phyloP scores from a whole-genome alignment of 73 alveolate genomes.

The Paramecium octaurelia region DNA sequence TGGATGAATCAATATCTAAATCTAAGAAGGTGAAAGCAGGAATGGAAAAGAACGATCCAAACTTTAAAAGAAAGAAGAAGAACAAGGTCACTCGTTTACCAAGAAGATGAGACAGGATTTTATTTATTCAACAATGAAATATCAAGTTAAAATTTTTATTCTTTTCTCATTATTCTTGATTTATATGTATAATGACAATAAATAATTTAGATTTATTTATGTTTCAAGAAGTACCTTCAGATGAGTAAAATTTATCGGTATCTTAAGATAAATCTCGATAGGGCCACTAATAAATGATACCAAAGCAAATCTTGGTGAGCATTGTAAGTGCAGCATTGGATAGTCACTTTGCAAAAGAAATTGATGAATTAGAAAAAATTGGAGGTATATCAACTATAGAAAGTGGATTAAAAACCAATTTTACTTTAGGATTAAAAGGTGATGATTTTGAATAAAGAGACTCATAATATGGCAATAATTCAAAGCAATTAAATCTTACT shows the following conservation, averaged over 20 bases:
- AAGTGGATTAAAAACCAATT: constrained; percentile 34
- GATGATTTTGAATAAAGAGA: constrained; percentile 35
- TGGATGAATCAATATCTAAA: constrained; percentile 56
- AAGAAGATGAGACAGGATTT: background rate
- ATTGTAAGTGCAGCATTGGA: background rate
- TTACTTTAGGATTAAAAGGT: constrained; percentile 45
- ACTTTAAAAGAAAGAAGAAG: constrained; percentile 44
- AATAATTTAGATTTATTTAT: background rate
- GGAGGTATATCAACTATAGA: background rate
- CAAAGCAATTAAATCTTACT: background rate
- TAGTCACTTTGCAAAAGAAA: background rate
- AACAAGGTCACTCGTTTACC: constrained; percentile 48
- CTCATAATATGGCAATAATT: background rate
- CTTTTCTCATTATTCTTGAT: background rate
- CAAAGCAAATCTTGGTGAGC: background rate
- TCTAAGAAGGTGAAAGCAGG: constrained; percentile 42
- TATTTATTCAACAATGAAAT: background rate
- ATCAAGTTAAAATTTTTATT: background rate
- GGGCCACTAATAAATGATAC: background rate
- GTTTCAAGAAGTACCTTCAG: constrained; percentile 8
- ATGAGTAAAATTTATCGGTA: background rate
- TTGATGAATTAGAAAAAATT: background rate
- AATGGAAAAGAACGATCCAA: constrained; percentile 47
- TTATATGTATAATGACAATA: background rate
- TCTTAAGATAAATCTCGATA: background rate